A percentile compares a stretch with the other conserved stretches of the same genome.
These are phyloP conservation scores for Cyclotella choctawhatcheeana DNA, from an alignment of 108 stramenopile genomes.

Conservation along the genomic window DNA sequence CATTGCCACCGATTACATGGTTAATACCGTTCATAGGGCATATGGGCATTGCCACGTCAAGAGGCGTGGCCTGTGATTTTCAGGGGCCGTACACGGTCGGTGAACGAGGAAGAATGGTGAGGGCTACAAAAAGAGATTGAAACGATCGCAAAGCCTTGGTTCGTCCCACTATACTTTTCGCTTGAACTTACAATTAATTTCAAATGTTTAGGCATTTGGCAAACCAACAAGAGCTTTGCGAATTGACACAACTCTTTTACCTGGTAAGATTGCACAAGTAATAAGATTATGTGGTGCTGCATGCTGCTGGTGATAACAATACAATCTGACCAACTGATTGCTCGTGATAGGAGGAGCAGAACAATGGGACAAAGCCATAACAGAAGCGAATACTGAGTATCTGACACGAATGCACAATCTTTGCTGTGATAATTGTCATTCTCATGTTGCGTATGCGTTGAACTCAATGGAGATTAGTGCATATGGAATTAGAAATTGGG, in stretches of 20 bases:
- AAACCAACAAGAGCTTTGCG: constrained; percentile 14
- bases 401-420: constrained; percentile 94
- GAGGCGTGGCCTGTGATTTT: constrained; percentile 93
- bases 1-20: constrained; percentile 92
- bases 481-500: constrained; percentile 78
- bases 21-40: constrained; percentile 95
- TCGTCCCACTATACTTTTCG: neutral
- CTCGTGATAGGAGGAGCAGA: constrained; percentile 45
- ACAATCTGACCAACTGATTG: no score
- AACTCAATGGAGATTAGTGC: constrained; percentile 74
- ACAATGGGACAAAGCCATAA: constrained; percentile 87
- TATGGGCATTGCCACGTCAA: constrained; percentile 91
- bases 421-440: constrained; percentile 98
- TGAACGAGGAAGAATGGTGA: constrained; percentile 74
- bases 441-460: constrained; percentile 93
- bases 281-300: no score
- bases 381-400: constrained; percentile 87
- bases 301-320: no score
- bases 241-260: neutral
- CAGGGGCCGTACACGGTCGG: constrained; percentile 94
- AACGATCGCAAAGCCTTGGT: no score
- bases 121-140: no score
- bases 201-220: constrained; percentile 25
- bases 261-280: constrained; percentile 8
- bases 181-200: neutral